A percentile compares a stretch with the other conserved stretches of the same genome.
Conservation (phyloP, 1,139 yeast genomes). For the Candida labiduridarum region DNA sequence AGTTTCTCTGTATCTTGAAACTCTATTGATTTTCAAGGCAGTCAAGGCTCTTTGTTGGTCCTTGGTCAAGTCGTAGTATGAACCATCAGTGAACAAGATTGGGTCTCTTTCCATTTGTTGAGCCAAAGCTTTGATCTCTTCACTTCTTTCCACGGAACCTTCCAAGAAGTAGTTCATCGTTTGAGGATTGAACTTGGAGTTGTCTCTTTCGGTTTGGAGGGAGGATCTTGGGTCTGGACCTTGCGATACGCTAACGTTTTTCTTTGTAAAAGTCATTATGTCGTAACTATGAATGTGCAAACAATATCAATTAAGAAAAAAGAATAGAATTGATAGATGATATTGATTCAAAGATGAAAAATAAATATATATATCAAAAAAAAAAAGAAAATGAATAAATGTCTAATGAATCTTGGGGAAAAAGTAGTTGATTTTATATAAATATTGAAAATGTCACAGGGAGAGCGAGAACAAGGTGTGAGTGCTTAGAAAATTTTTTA, state of each 20-base stretch:
- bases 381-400: conserved; percentile 1
- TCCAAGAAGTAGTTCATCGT: conserved; percentile 46
- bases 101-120: conserved; percentile 51
- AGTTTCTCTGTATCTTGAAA: conserved; percentile 40
- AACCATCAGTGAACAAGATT: conserved; percentile 34
- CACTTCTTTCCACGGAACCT: conserved; percentile 38
- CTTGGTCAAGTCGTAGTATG: conserved; percentile 41
- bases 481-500: neutral
- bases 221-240: conserved; percentile 41
- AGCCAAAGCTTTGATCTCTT: conserved; percentile 27
- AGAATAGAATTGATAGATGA: neutral
- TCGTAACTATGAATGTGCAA: conserved; percentile 4
- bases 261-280: conserved; percentile 16
- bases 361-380: conserved; percentile 6
- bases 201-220: conserved; percentile 37
- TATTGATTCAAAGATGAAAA: conserved; percentile 1
- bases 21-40: conserved; percentile 38
- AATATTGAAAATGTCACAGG: conserved; percentile 4
- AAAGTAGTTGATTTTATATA: conserved; percentile 10
- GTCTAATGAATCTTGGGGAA: conserved; percentile 10
- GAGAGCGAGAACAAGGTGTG: neutral
- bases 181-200: conserved; percentile 30
- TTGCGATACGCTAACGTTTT: conserved; percentile 15
- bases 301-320: neutral
- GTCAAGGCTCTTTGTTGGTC: conserved; percentile 40